Evolutionary conservation across 495 filamentous ascomycete species (phyloP), one percentile per base, ranked within the genome.

Genomic region (Lophium mytilinum): DNA sequence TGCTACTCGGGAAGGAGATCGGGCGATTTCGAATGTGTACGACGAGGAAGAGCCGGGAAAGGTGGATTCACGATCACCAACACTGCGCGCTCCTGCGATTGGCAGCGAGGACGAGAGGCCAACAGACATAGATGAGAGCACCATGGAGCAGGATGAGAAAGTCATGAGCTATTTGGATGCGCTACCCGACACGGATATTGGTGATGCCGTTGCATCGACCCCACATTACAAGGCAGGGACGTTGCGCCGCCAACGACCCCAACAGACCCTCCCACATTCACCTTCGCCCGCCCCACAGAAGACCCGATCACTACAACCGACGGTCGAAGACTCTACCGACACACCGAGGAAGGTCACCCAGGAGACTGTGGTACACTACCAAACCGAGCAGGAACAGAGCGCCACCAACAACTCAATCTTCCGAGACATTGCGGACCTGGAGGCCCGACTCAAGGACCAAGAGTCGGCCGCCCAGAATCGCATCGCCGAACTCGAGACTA

Each of bases 131-230:
- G 55, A 46, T 3, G 57, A 57, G 21, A 19, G 35, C 4, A 61
- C 62, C 3, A 65, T 65, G 53, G 62, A 65, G 50, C 58, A 65
- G 40, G 54, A 65, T 14, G 62, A 65, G 52, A 65, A 65, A 45
- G 62, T 61, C 30, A 57, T 57, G 55, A 58, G 53, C 33, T 65
- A 65, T 49, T 37, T 65, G 37, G 51, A 49, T 55, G 62, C 62
- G 19, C 47, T 61, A 8, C 58, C 57, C 7, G 62, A 65, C 21
- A 58, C 53, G 4, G 57, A 60, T 24, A 15, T 61, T 21, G 24
- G 24, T 15, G 58, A 58, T 14, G 54, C 53, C 7, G 14, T 52
- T n/a, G 53, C 45, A 2, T 61, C 58, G 14, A 55, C 62, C 9
- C 51, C 62, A 5, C 12, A 35, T 58, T 36, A n/a, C 41, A 17